Conservation (phyloP, 202 grass and related monocot genomes). For the Panicum virgatum region DNA sequence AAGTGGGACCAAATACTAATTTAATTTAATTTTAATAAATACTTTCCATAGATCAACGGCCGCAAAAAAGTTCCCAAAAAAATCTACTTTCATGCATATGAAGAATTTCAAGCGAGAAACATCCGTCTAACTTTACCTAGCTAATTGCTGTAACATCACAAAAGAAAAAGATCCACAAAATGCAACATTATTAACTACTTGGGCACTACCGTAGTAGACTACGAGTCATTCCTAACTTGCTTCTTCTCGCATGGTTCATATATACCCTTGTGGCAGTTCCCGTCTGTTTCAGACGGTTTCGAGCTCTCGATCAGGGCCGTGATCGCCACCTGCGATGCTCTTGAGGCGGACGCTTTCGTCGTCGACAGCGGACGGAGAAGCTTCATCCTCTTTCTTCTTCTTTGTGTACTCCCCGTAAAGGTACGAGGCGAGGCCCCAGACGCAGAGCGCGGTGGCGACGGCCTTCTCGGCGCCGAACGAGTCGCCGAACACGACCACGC, state of each 20-base stretch:
- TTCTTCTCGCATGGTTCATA: neutral
- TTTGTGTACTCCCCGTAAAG: conserved; percentile 69
- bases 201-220: too few relatives aligned
- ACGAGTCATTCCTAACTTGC: neutral
- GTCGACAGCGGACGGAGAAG: neutral
- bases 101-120: too few relatives aligned
- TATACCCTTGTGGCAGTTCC: neutral
- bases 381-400: conserved; percentile 1
- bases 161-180: too few relatives aligned
- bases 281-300: conserved; percentile 33
- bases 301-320: neutral
- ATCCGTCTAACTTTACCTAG: too few relatives aligned
- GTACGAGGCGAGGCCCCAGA: conserved; percentile 78
- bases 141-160: too few relatives aligned
- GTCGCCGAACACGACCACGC: conserved; percentile 64
- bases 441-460: conserved; percentile 63
- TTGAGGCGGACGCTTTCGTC: neutral
- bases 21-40: too few relatives aligned
- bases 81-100: too few relatives aligned
- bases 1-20: too few relatives aligned
- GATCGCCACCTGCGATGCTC: conserved; percentile 23
- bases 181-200: too few relatives aligned
- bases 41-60: too few relatives aligned
- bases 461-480: conserved; percentile 64
- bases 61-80: too few relatives aligned